Base-by-base conservation (phyloP, 306 rosid species). In the Vigna nakashimae region DNA sequence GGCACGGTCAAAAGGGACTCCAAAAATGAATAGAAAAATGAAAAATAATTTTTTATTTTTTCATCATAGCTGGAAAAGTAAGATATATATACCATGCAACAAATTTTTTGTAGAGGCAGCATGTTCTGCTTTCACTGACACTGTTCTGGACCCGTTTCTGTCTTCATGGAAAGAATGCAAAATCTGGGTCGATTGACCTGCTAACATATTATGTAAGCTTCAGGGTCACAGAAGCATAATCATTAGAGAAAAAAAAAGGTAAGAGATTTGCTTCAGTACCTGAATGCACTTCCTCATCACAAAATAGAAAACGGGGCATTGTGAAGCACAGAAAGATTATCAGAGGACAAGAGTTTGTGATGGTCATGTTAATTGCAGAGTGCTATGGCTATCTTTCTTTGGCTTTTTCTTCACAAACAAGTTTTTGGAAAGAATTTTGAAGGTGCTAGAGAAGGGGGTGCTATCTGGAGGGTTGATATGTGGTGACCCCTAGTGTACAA, bases 321-420 rank as follows among this genome's bases (percentile, higher is more conserved):
- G 73, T 50, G 80, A 82, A 58, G 78, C 71, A 82, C 38, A 84
- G 73, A 86, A 86, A 70, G 77, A 73, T 24, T 72, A 73, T 30
- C 36, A 83, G n/a, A 81, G 70, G 79, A 82, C 13, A 69, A 70
- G 80, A 84, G 75, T 69, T 76, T 84, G 75, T 82, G 82, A 73
- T 76, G 52, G 46, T 77, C 70, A 75, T 74, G 66, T 66, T 78
- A 40, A 74, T 74, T n/a, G 48, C 34, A 17, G 69, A 56, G 66
- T 69, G 72, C 51, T 65, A 24, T 78, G 69, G 13, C 65, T 46
- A 55, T 65, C 20, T 70, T 71, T 73, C n/a, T 50, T 30, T 50
- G 63, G 9, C 55, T 60, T n/a, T 26, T 26, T 80, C 63, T 71
- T 71, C 72, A 56, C 9, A 48, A 49, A 18, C 51, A 76, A 58